These are phyloP conservation scores for Tetrahymena malaccensis DNA, from an alignment of 73 alveolate species.

Conservation along the genomic window DNA sequence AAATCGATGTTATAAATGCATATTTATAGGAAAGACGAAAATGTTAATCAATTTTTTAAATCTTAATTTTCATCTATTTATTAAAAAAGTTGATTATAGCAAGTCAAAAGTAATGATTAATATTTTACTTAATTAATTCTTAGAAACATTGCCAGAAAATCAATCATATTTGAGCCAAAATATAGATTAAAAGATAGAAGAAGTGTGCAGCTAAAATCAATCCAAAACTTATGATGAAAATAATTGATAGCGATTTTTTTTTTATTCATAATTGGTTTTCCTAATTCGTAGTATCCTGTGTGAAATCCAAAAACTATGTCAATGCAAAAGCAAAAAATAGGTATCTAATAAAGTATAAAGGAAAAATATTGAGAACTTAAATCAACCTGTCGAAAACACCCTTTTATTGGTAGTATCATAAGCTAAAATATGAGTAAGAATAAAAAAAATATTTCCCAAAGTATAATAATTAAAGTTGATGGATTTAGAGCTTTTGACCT, in stretches of 20 bases:
- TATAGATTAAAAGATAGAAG: neutral
- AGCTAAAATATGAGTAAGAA: neutral
- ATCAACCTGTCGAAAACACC: neutral
- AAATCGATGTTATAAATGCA: neutral
- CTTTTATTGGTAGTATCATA: neutral
- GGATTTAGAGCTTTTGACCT: neutral
- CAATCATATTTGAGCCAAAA: neutral
- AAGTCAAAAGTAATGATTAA: too few relatives aligned
- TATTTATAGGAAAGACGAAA: neutral
- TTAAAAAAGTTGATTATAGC: neutral
- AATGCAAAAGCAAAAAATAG: neutral
- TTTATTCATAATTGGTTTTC: neutral
- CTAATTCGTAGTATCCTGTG: neutral
- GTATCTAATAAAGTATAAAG: neutral
- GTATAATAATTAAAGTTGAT: neutral
- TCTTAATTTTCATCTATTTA: neutral
- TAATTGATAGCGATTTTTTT: neutral
- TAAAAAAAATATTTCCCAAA: neutral
- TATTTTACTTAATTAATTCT: neutral
- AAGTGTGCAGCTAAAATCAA: neutral
- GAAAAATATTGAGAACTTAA: neutral
- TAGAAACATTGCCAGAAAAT: neutral
- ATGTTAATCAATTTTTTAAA: neutral
- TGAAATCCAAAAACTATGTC: neutral
- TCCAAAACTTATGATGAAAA: neutral